Evolutionary conservation across 1,284 basidiomycete genomes (phyloP).

Genomic region (Puccinia hordei): DNA sequence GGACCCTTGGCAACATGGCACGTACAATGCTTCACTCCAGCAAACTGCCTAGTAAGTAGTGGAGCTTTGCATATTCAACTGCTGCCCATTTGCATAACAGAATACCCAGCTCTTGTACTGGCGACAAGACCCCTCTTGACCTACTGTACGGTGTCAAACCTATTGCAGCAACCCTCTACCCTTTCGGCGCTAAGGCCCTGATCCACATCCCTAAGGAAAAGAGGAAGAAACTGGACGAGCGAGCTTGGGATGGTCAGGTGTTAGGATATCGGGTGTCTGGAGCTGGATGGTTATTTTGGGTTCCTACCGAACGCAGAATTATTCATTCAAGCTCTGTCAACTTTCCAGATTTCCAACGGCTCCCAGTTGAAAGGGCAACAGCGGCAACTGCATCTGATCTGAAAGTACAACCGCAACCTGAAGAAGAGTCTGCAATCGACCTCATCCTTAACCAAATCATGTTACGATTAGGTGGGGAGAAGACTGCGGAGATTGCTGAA

Average conservation of each 20-base stretch:
- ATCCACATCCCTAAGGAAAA: not conserved
- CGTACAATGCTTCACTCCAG: not conserved
- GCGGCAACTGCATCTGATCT: not conserved
- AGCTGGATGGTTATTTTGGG: too few relatives aligned
- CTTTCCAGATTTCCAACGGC: conserved; percentile 3
- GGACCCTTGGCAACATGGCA: conserved; percentile 24
- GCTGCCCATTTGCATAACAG: conserved; percentile 4
- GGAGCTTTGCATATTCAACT: not conserved
- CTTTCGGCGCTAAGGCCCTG: too few relatives aligned
- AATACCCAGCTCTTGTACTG: not conserved
- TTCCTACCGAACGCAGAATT: not conserved
- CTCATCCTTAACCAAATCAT: too few relatives aligned
- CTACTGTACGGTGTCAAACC: not conserved
- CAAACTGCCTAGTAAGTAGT: not conserved
- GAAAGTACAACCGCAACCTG: not conserved
- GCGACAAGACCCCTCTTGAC: not conserved
- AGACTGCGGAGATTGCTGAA: not conserved
- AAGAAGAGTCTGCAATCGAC: not conserved
- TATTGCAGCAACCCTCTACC: not conserved
- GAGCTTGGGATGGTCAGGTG: not conserved
- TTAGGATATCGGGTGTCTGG: not conserved
- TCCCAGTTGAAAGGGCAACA: not conserved
- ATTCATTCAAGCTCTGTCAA: not conserved
- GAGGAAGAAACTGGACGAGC: not conserved
- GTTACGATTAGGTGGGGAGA: too few relatives aligned